phyloP scores from a whole-genome alignment of 2,329 filamentous ascomycete species.

The Cadophora sp. region DNA sequence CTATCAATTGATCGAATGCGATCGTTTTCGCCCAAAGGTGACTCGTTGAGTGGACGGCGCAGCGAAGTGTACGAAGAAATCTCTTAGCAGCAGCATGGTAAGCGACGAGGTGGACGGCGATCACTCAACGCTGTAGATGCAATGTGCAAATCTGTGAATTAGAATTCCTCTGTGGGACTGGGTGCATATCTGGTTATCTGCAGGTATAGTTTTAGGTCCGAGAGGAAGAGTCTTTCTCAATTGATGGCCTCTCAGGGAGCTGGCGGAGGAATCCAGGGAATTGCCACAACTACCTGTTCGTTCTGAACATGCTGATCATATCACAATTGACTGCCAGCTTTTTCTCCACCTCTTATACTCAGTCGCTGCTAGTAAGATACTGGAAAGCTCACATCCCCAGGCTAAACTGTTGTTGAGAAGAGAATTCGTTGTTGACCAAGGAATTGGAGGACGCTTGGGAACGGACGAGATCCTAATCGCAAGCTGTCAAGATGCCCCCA shows the following conservation, averaged over 20 bases:
- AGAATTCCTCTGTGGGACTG: not conserved
- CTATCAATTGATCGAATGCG: not conserved
- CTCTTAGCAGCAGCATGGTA: not conserved
- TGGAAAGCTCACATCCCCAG: not conserved
- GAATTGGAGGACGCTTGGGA: not conserved
- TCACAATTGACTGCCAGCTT: not conserved
- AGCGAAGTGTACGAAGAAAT: not conserved
- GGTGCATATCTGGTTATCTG: not conserved
- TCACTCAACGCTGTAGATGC: not conserved
- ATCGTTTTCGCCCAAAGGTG: not conserved
- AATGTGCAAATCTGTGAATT: not conserved
- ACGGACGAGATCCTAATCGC: not conserved
- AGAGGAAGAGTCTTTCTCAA: not conserved
- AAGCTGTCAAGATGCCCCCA: not conserved
- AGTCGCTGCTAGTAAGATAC: not conserved
- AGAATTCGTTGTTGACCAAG: not conserved
- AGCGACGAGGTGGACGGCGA: not conserved
- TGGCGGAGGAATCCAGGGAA: not conserved
- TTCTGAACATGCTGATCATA: not conserved
- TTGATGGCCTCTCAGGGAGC: not conserved
- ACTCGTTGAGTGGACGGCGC: not conserved
- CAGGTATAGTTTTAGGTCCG: not conserved
- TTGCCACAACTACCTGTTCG: not conserved
- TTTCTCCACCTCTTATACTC: not conserved
- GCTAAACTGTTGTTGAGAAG: not conserved